Percentiles rank a stretch among this genome's conserved stretches.
Evolutionary conservation across 306 rosid species (phyloP).

Genomic region (Trichosanthes truncata): DNA sequence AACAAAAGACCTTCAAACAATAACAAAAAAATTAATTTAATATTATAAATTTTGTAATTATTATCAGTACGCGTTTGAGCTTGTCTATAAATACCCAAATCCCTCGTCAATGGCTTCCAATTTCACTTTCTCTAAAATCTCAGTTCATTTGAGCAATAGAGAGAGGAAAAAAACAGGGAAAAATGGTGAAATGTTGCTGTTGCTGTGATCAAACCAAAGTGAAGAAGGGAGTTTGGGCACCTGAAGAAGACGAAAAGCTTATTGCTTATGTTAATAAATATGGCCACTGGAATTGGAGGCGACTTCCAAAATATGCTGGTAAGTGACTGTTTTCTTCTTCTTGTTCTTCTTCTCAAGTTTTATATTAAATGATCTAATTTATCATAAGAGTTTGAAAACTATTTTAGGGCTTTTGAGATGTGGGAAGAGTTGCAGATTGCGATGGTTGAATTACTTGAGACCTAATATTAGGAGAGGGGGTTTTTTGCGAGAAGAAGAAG

Average conservation of each 20-base stretch:
- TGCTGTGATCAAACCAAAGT: not conserved
- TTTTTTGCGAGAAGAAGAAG: constrained; percentile 25
- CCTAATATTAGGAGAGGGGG: constrained; percentile 32
- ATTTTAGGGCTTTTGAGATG: constrained; percentile 29
- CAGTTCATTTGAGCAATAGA: not conserved
- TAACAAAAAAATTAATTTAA: not conserved
- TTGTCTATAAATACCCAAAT: not conserved
- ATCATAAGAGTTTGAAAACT: not conserved
- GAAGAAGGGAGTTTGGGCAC: not conserved
- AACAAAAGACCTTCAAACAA: not conserved
- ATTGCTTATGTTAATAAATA: not conserved
- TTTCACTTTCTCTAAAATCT: not conserved
- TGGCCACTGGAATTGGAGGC: constrained; percentile 8
- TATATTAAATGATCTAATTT: not conserved
- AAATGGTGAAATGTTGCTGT: not conserved
- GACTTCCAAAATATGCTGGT: not conserved
- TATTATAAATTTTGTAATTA: not conserved
- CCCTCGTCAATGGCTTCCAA: not conserved
- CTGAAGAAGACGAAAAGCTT: not conserved
- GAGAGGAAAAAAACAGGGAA: not conserved
- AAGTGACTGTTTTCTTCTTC: not conserved
- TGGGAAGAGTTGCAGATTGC: constrained; percentile 39
- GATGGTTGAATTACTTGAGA: constrained; percentile 33
- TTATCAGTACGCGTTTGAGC: not conserved
- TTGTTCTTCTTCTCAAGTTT: not conserved